Evolutionary conservation across 768 basidiomycete species (phyloP), one percentile per base, ranked within the genome.

Genomic region (Xanthoconium purpureum): DNA sequence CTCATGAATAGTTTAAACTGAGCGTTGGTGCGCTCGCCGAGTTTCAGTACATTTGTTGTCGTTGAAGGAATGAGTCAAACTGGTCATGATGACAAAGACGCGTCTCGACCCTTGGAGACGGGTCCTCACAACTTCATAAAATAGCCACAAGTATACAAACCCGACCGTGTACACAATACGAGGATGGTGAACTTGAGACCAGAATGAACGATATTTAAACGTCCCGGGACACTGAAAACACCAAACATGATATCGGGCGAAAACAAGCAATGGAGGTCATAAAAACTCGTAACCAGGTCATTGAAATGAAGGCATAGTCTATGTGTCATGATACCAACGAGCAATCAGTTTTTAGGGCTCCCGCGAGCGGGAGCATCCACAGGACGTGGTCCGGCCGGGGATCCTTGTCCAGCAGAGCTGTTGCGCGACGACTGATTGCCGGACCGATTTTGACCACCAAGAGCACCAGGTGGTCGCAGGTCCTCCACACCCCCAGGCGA

Each of bases 401-500:
- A 85, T 28, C 79, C 79, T 61, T 79, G 75, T 50, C 80, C 73
- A 44, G 74, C 78, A 11, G 84, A 85, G 60, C 77, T 82, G 39
- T 75, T 80, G 43, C 78, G 74, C 10, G 82, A 82, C 13, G 70
- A 71, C 36, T 64, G 61, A 45, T 72, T 71, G 10, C 70, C 70
- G 0, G 66, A 57, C 5, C 72, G 68, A 47, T 65, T 50, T 32
- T 58, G 70, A 7, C 62, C 70, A 44, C 68, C 72, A 14, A 47
- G 62, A 24, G 46, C 54, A 45, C 58, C 70, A 43, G 70, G 70
- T 5, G 70, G 70, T 15, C 71, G 63, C 44, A 71, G 39, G 48
- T 69, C 71, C 3, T 73, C 72, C 57, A 70, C 44, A 11, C 49
- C 58, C 18, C 18, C 18, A 38, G 80, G 78, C 14, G 81, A 75